Percentiles rank a stretch among this genome's conserved stretches.
These are phyloP conservation scores for Suillus sp. DNA, from an alignment of 768 basidiomycete species.

Conservation along the genomic window DNA sequence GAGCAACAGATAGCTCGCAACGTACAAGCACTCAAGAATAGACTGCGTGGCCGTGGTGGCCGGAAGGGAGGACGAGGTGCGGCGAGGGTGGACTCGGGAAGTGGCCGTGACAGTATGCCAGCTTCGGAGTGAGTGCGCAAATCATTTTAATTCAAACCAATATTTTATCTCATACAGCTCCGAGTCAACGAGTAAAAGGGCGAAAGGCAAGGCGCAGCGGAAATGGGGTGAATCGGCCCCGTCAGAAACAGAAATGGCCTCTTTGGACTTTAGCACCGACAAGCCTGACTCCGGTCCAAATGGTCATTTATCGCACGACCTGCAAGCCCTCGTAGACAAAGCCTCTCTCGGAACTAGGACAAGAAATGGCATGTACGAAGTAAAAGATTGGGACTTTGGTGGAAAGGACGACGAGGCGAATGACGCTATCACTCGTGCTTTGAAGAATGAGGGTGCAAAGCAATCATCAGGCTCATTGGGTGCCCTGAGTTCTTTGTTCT, in stretches of 20 bases:
- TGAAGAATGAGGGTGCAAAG: conserved; percentile 45
- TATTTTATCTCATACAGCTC: conserved; percentile 52
- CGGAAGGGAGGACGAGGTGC: conserved; percentile 53
- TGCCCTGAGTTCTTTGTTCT: conserved; percentile 76
- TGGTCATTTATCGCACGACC: conserved; percentile 43
- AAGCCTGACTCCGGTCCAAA: conserved; percentile 42
- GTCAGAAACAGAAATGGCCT: conserved; percentile 88
- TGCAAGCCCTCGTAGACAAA: conserved; percentile 66
- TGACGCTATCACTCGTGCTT: conserved; percentile 56
- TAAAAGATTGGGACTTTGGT: conserved; percentile 83
- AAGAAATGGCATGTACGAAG: conserved; percentile 72
- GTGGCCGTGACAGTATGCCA: conserved; percentile 61
- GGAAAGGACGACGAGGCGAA: conserved; percentile 34
- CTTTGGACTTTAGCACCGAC: conserved; percentile 83
- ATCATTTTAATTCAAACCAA: conserved; percentile 3
- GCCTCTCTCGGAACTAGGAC: conserved; percentile 77
- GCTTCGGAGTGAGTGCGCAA: conserved; percentile 66
- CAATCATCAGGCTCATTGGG: conserved; percentile 53
- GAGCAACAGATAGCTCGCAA: conserved; percentile 93
- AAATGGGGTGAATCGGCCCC: conserved; percentile 91
- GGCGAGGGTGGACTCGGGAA: conserved; percentile 51
- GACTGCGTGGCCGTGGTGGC: conserved; percentile 75
- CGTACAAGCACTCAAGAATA: conserved; percentile 85
- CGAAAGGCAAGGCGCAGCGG: conserved; percentile 71
- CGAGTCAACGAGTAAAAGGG: conserved; percentile 59